These are phyloP conservation scores for Kodamaea leandrae DNA, from an alignment of 805 yeast species.

Conservation along the genomic window DNA sequence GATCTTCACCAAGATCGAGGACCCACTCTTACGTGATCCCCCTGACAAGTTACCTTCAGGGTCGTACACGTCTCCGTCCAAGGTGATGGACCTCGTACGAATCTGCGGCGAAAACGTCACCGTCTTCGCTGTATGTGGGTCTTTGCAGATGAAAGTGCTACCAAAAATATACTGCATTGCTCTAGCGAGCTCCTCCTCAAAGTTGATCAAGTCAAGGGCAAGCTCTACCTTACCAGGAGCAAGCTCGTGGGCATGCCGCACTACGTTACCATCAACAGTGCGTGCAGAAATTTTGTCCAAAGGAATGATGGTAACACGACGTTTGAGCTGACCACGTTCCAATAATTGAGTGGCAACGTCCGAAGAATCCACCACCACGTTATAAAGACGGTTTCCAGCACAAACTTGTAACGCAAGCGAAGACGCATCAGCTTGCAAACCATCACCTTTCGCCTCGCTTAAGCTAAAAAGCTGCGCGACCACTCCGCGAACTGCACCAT, in stretches of 20 bases:
- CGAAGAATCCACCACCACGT: conserved; percentile 88
- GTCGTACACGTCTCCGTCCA: conserved; percentile 92
- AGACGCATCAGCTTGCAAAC: not conserved
- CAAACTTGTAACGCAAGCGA: conserved; percentile 87
- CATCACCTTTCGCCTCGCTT: conserved; percentile 40
- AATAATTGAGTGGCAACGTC: conserved; percentile 78
- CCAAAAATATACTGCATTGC: conserved; percentile 96
- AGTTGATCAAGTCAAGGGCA: conserved; percentile 81
- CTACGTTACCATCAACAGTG: conserved; percentile 48
- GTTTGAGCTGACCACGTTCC: conserved; percentile 71
- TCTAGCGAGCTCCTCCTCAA: conserved; percentile 60
- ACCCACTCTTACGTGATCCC: conserved; percentile 69
- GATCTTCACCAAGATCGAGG: conserved; percentile 60
- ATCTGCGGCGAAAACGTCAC: conserved; percentile 86
- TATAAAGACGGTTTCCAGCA: conserved; percentile 89
- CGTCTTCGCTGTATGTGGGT: conserved; percentile 81
- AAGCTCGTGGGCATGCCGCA: conserved; percentile 65
- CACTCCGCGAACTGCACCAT: conserved; percentile 72
- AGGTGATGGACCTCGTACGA: conserved; percentile 77
- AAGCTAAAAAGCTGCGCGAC: conserved; percentile 82
- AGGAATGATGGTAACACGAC: conserved; percentile 89
- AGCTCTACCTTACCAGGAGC: conserved; percentile 85
- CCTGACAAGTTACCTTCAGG: conserved; percentile 96
- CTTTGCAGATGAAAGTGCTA: conserved; percentile 78
- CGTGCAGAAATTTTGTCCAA: conserved; percentile 76